Conservation (phyloP, 306 rosid genomes). For the Quercus mongolica region DNA sequence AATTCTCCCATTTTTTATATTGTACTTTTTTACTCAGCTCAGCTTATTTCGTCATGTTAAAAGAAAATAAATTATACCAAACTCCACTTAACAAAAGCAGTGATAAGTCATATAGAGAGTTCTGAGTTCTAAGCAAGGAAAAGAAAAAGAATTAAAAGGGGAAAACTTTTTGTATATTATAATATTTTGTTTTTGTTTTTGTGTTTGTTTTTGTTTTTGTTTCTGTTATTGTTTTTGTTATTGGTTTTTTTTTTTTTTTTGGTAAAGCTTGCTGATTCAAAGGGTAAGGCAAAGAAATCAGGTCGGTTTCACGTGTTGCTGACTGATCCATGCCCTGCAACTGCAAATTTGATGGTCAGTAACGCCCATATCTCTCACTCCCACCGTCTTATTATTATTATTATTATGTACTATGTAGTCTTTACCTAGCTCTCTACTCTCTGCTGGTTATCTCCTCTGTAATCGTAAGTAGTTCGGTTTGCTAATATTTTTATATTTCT, state of each 20-base stretch:
- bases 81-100: too few relatives aligned
- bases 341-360: constrained; percentile 19
- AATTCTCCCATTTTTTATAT: too few relatives aligned
- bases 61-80: too few relatives aligned
- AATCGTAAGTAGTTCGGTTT: not conserved
- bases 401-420: not conserved
- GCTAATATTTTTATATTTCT: not conserved
- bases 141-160: too few relatives aligned
- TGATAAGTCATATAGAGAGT: too few relatives aligned
- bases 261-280: not conserved
- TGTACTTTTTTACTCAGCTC: too few relatives aligned
- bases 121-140: too few relatives aligned
- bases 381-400: not conserved
- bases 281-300: not conserved
- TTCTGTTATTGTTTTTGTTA: not conserved
- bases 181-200: too few relatives aligned
- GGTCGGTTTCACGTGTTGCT: constrained; percentile 8
- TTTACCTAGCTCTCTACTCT: not conserved
- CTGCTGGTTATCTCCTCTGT: not conserved
- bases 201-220: too few relatives aligned
- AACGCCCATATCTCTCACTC: constrained; percentile 7
- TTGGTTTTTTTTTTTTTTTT: too few relatives aligned
- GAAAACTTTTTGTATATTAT: too few relatives aligned
- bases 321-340: constrained; percentile 10
- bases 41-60: too few relatives aligned